Percentiles rank a stretch among this genome's conserved stretches.
These are phyloP conservation scores for Xylaria sp. DNA, from an alignment of 495 filamentous ascomycete species.

Conservation along the genomic window DNA sequence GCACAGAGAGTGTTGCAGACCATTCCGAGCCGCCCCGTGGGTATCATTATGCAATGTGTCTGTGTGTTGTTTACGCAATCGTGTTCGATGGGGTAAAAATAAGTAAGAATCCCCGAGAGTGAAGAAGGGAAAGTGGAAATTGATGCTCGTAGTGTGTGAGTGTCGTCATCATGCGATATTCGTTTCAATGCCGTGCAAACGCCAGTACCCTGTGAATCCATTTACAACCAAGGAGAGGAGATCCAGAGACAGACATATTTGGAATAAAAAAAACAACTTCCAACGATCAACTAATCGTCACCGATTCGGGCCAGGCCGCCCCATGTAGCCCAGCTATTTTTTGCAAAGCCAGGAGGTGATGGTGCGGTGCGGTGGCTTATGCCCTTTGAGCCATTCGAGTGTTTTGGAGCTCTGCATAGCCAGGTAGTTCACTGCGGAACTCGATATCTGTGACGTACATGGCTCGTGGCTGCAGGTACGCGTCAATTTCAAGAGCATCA, in stretches of 20 bases:
- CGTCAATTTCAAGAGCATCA: constrained; percentile 48
- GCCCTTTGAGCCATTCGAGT: constrained; percentile 17
- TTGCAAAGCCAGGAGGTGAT: neutral
- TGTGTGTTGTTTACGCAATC: constrained; percentile 3
- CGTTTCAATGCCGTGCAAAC: neutral
- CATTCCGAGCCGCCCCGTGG: constrained; percentile 12
- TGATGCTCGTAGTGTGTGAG: neutral
- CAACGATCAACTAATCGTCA: neutral
- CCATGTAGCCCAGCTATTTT: neutral
- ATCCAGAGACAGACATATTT: neutral
- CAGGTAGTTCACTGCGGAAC: constrained; percentile 41
- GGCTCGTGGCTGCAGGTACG: constrained; percentile 55
- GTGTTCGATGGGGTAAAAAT: neutral
- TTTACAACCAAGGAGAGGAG: neutral
- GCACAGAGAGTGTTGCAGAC: neutral
- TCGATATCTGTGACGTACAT: constrained; percentile 43
- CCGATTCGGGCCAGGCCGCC: neutral
- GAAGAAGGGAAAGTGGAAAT: neutral
- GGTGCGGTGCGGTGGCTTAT: neutral
- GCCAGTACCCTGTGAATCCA: neutral
- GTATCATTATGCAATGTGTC: constrained; percentile 10
- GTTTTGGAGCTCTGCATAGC: constrained; percentile 39
- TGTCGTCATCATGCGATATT: constrained; percentile 1
- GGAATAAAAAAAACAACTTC: neutral
- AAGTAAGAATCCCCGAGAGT: neutral